phyloP scores from a whole-genome alignment of 75 land plant species.

The Pinus albicaulis region DNA sequence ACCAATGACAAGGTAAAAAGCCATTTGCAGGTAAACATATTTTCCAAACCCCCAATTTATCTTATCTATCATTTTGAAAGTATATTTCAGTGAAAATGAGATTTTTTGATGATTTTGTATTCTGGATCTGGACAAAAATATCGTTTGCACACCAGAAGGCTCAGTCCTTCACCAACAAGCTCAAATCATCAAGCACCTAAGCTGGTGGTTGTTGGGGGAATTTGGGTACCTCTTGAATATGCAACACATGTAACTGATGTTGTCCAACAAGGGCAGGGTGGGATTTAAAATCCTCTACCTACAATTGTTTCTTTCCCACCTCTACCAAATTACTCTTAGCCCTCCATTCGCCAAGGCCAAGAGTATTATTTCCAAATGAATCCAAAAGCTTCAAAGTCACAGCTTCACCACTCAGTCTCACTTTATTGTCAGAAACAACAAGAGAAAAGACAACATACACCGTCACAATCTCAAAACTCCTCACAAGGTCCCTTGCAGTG shows the following conservation, averaged over 20 bases:
- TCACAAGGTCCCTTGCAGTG: too few relatives aligned
- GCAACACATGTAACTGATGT: slow-evolving; percentile 21
- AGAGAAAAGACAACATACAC: slow-evolving; percentile 18
- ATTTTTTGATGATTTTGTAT: neutral
- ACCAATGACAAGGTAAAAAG: too few relatives aligned
- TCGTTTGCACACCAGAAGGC: slow-evolving; percentile 89
- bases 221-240: too few relatives aligned
- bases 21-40: too few relatives aligned
- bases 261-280: neutral
- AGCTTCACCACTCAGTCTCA: too few relatives aligned
- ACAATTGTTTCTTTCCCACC: neutral
- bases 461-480: slow-evolving; percentile 17
- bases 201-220: slow-evolving; percentile 82
- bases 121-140: slow-evolving; percentile 64
- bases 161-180: too few relatives aligned
- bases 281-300: neutral
- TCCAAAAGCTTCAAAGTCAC: slow-evolving; percentile 7
- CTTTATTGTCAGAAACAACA: slow-evolving; percentile 7
- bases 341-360: slow-evolving; percentile 14
- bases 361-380: slow-evolving; percentile 10
- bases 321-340: slow-evolving; percentile 6
- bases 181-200: slow-evolving; percentile 62
- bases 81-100: too few relatives aligned
- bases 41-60: too few relatives aligned
- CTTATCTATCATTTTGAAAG: too few relatives aligned